These are phyloP conservation scores for Filobasidium wieringae DNA, from an alignment of 768 basidiomycete genomes.

Conservation along the genomic window DNA sequence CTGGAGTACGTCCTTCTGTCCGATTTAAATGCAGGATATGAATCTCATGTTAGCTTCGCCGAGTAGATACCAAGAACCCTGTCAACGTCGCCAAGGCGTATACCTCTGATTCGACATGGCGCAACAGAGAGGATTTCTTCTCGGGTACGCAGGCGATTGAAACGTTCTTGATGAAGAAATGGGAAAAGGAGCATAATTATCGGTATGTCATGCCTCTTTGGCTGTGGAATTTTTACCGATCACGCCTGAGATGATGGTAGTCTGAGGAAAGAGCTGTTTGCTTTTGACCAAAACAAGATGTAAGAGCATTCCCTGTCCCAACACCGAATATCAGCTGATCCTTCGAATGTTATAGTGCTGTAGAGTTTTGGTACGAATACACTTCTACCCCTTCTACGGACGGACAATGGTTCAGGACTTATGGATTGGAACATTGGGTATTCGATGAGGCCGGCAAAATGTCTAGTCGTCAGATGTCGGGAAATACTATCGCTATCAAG, in stretches of 20 bases:
- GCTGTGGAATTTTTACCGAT: too few species aligned
- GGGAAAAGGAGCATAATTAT: conserved; percentile 48
- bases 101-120: conserved; percentile 48
- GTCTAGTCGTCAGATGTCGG: conserved; percentile 46
- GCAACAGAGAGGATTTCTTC: conserved; percentile 49
- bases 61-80: conserved; percentile 23
- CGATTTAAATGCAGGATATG: neutral
- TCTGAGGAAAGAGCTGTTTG: conserved; percentile 48
- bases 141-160: conserved; percentile 44
- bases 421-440: conserved; percentile 47
- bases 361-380: conserved; percentile 45
- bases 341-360: conserved; percentile 32
- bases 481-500: conserved; percentile 41
- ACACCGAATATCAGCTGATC: neutral
- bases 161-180: conserved; percentile 46
- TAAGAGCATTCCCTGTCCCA: conserved; percentile 1
- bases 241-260: too few species aligned
- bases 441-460: conserved; percentile 47
- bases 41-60: conserved; percentile 15
- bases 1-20: conserved; percentile 42
- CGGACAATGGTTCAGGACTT: conserved; percentile 25
- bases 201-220: too few species aligned
- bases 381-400: conserved; percentile 18
- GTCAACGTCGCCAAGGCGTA: conserved; percentile 44
- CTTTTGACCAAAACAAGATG: conserved; percentile 49